Conservation (phyloP, 1,139 yeast species). For the Saccharomyces hybrid region DNA sequence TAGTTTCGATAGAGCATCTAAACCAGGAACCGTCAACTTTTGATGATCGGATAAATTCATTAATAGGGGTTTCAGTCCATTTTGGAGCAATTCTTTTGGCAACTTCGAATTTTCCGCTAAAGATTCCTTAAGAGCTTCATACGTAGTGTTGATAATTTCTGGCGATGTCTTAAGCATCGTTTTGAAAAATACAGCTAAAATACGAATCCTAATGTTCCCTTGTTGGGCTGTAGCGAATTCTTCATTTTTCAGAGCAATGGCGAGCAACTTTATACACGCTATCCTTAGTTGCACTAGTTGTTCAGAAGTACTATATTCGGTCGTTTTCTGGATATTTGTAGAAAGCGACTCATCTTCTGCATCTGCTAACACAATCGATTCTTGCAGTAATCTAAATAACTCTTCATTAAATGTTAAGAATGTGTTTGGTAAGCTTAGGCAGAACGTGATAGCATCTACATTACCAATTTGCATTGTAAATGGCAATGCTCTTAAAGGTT, state of each 20-base stretch:
- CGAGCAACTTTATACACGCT: slow-evolving; percentile 76
- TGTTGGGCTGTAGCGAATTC: slow-evolving; percentile 71
- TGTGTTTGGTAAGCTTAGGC: slow-evolving; percentile 71
- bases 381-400: slow-evolving; percentile 71
- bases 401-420: slow-evolving; percentile 86
- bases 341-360: slow-evolving; percentile 96
- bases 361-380: slow-evolving; percentile 89
- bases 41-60: slow-evolving; percentile 93
- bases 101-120: slow-evolving; percentile 79
- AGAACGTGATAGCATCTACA: slow-evolving; percentile 90
- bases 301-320: slow-evolving; percentile 81
- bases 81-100: slow-evolving; percentile 88
- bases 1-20: slow-evolving; percentile 83
- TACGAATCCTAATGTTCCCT: slow-evolving; percentile 75
- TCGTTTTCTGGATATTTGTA: slow-evolving; percentile 63
- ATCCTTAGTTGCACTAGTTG: slow-evolving; percentile 84
- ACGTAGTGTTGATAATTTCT: slow-evolving; percentile 89
- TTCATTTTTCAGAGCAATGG: slow-evolving; percentile 76
- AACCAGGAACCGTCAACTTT: slow-evolving; percentile 77
- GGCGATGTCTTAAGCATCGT: slow-evolving; percentile 81
- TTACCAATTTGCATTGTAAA: slow-evolving; percentile 98
- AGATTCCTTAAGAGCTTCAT: slow-evolving; percentile 75
- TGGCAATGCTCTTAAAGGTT: slow-evolving; percentile 92
- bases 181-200: slow-evolving; percentile 89
- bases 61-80: slow-evolving; percentile 89